Evolutionary conservation across 306 rosid species (phyloP).

Genomic region (Spatholobus suberectus): DNA sequence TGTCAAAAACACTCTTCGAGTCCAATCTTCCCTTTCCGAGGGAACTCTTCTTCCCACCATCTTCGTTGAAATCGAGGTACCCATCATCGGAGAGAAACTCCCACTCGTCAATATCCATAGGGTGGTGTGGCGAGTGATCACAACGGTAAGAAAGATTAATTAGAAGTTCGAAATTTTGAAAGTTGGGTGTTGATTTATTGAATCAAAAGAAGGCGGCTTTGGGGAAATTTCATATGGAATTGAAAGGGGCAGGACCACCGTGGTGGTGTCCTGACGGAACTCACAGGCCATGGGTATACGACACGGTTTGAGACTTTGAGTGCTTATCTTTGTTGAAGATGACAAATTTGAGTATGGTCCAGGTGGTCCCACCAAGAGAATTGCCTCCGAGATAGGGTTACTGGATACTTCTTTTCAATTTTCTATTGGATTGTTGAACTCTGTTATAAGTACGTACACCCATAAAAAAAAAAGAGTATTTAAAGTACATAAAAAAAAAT

Average conservation of each 20-base stretch:
- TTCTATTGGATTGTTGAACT: too few relatives aligned
- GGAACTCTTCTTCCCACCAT: conserved; percentile 44
- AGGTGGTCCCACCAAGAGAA: conserved; percentile 48
- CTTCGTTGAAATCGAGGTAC: conserved; percentile 64
- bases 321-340: conserved; percentile 51
- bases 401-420: conserved; percentile 21
- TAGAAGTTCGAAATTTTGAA: not conserved
- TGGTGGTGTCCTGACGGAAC: conserved; percentile 35
- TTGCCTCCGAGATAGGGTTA: conserved; percentile 29
- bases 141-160: not conserved
- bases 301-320: conserved; percentile 4
- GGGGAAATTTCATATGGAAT: conserved; percentile 33
- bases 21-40: conserved; percentile 45
- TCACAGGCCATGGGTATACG: conserved; percentile 3
- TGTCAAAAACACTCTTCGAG: conserved; percentile 47
- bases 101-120: conserved; percentile 90
- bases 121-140: too few relatives aligned
- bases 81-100: conserved; percentile 74
- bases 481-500: not conserved
- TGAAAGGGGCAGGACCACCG: too few relatives aligned
- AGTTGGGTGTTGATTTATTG: conserved; percentile 32
- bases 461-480: not conserved
- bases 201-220: conserved; percentile 49
- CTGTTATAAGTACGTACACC: too few relatives aligned
- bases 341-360: conserved; percentile 46